Conservation (phyloP, 306 rosid species). For the Canavalia gladiata region DNA sequence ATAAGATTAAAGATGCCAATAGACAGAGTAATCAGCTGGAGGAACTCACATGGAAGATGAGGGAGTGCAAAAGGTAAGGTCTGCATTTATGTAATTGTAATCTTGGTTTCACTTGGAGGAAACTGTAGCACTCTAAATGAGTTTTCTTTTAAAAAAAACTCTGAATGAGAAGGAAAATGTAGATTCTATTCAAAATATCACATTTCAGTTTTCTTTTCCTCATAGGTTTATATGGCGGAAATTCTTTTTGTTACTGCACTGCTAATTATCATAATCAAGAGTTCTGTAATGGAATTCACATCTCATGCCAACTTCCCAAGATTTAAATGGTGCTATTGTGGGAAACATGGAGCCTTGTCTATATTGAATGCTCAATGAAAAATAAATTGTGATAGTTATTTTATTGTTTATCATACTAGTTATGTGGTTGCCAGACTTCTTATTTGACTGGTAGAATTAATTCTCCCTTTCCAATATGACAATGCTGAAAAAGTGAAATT, state of each 20-base stretch:
- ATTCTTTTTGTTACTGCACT: constrained; percentile 29
- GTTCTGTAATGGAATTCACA: constrained; percentile 2
- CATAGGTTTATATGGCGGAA: background rate
- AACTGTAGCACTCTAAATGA: constrained; percentile 16
- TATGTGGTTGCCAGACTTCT: constrained; percentile 27
- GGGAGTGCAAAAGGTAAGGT: constrained; percentile 88
- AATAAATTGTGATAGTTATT: background rate
- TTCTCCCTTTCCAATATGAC: constrained; percentile 1
- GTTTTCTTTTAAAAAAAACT: background rate
- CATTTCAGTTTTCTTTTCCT: background rate
- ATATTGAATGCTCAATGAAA: constrained; percentile 1
- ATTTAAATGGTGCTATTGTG: constrained; percentile 31
- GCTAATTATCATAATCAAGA: constrained; percentile 6
- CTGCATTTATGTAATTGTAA: constrained; percentile 21
- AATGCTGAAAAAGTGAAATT: constrained; percentile 26
- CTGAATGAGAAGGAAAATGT: constrained; percentile 37
- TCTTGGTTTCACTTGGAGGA: constrained; percentile 28
- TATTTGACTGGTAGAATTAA: constrained; percentile 4
- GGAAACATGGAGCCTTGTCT: constrained; percentile 16
- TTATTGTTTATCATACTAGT: constrained; percentile 34
- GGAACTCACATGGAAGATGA: constrained; percentile 95
- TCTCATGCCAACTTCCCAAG: constrained; percentile 14
- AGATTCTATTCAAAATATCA: constrained; percentile 34
- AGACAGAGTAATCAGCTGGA: constrained; percentile 95
- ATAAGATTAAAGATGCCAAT: constrained; percentile 91